Evolutionary conservation across 106 monocot species (phyloP).

Genomic region (Dioscorea alata): DNA sequence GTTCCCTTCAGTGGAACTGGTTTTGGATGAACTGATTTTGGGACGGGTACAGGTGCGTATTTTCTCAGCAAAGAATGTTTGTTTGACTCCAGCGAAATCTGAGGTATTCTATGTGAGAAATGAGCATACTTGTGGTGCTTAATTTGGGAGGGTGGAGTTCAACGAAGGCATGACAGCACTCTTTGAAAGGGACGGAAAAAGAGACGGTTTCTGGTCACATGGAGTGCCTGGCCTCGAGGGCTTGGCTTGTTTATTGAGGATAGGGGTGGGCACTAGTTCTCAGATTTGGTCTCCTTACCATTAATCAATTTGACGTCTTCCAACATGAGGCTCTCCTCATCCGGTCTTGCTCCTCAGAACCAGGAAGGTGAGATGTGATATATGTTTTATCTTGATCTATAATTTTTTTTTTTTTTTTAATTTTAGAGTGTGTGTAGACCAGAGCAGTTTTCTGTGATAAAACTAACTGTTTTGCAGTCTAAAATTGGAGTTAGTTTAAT

Average conservation of each 20-base stretch:
- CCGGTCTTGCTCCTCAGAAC: slow-evolving; percentile 21
- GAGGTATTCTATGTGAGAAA: not conserved
- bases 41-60: not conserved
- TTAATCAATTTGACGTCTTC: not conserved
- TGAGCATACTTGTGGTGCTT: not conserved
- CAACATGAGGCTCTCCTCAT: slow-evolving; percentile 29
- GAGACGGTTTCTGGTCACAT: slow-evolving; percentile 6
- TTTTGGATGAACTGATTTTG: slow-evolving; percentile 18
- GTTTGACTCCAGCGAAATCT: not conserved
- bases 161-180: not conserved
- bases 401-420: not conserved
- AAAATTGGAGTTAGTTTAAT: not conserved
- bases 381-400: not conserved
- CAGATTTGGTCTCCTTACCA: not conserved
- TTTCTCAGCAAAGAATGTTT: not conserved
- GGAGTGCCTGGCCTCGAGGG: slow-evolving; percentile 2
- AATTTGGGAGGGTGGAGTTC: not conserved
- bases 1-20: slow-evolving; percentile 27
- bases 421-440: not conserved
- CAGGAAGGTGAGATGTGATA: slow-evolving; percentile 29
- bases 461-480: not conserved
- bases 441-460: not conserved
- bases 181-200: not conserved
- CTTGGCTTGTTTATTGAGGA: slow-evolving; percentile 16
- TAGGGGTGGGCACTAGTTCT: slow-evolving; percentile 5